Evolutionary conservation across 1,284 basidiomycete species (phyloP).

Genomic region (Veloporphyrellus conicus): DNA sequence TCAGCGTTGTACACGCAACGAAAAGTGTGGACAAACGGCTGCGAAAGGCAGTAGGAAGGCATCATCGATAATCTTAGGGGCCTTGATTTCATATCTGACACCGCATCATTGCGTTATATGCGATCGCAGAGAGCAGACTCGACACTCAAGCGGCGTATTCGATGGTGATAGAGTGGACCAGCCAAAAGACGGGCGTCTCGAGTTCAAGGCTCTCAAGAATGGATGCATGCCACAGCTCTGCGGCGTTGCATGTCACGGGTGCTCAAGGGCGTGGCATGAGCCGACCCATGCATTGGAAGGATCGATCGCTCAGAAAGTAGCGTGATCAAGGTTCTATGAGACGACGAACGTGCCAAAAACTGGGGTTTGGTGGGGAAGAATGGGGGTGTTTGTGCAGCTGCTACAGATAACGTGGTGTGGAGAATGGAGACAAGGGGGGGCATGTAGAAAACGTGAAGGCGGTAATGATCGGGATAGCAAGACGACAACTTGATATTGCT

Average conservation of each 20-base stretch:
- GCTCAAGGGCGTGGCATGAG: slow-evolving; percentile 6
- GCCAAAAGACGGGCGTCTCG: slow-evolving; percentile 2
- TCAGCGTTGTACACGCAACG: too few species aligned
- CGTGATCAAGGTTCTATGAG: too few species aligned
- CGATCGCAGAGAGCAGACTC: slow-evolving; percentile 9
- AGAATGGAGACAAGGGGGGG: slow-evolving; percentile 19
- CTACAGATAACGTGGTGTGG: slow-evolving; percentile 17
- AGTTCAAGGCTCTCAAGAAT: slow-evolving; percentile 12
- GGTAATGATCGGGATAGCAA: slow-evolving; percentile 22
- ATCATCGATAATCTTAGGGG: slow-evolving; percentile 26
- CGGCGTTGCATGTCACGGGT: slow-evolving; percentile 13
- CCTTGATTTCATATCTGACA: slow-evolving; percentile 28
- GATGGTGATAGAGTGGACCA: slow-evolving; percentile 24
- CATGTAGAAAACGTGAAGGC: slow-evolving; percentile 20
- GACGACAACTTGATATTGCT: too few species aligned
- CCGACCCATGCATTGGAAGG: slow-evolving; percentile 4
- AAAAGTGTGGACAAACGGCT: slow-evolving; percentile 14
- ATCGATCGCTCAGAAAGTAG: slow-evolving; percentile 18
- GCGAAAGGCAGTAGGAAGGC: slow-evolving; percentile 9
- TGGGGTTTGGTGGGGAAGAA: slow-evolving; percentile 17
- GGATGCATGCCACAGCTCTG: slow-evolving; percentile 9
- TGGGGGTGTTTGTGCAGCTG: slow-evolving; percentile 2
- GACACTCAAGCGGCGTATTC: slow-evolving; percentile 10
- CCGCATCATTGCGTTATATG: too few species aligned
- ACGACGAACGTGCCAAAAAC: too few species aligned